A percentile compares a stretch with the other conserved stretches of the same genome.
phyloP scores from a whole-genome alignment of 2,329 filamentous ascomycete species.

The Fusarium sp. region DNA sequence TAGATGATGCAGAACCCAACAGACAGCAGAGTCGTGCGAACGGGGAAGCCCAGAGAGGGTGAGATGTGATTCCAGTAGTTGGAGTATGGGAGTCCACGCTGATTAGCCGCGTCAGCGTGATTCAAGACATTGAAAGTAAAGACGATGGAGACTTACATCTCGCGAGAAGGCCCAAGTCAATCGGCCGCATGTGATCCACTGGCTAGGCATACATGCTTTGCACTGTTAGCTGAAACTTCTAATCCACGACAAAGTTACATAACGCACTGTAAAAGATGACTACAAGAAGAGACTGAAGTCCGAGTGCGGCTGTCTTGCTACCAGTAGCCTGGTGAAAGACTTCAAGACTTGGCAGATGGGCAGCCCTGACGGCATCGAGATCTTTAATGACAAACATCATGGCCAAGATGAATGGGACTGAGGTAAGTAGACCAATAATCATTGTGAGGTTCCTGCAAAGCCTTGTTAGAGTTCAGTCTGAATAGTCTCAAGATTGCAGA shows the following conservation, averaged over 20 bases:
- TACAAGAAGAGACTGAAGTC: neutral
- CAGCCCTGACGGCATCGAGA: neutral
- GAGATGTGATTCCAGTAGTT: neutral
- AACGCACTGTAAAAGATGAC: neutral
- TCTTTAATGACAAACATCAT: neutral
- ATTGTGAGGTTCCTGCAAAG: neutral
- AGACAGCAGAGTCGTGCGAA: neutral
- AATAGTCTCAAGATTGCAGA: fast-evolving
- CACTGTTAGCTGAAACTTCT: fast-evolving
- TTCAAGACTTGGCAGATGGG: neutral
- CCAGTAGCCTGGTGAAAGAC: neutral
- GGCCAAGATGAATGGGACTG: neutral
- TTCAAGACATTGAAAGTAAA: too few species aligned
- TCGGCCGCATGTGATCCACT: neutral
- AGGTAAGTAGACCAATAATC: neutral
- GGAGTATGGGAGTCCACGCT: neutral
- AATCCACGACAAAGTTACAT: fast-evolving
- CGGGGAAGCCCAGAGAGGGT: neutral
- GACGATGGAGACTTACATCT: neutral
- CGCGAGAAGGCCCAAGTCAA: neutral
- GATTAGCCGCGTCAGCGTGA: fast-evolving
- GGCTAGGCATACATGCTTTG: neutral
- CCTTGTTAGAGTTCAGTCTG: fast-evolving
- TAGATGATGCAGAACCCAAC: neutral
- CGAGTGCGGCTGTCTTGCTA: neutral